Evolutionary conservation across 2,329 filamentous ascomycete genomes (phyloP), one percentile per base, ranked within the genome.

Genomic region (Aureobasidium namibiae): DNA sequence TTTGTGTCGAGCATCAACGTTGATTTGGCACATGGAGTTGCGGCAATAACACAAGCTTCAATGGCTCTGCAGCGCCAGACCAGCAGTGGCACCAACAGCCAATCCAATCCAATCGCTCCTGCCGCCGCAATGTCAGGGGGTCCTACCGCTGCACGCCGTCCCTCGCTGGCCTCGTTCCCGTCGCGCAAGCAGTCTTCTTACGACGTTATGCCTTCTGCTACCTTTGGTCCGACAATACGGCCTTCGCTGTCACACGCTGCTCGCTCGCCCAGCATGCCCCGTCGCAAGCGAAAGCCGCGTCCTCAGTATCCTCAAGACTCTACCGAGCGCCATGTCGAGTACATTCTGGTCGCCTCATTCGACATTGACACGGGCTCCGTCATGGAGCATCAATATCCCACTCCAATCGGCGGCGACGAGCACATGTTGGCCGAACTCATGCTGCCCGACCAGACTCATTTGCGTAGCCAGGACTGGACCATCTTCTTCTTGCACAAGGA

Each of bases 401-500:
- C 90, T 42, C 86, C 92, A 53, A 97, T 99, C 63, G 96, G 91
- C 53, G 92, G 94, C 33, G 92, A 99, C 71, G 94, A 99, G 76
- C 88, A 95, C 68, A 97, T 97, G 92, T 76, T 99, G 69, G 94
- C 94, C 7, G 94, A 99, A 77, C 83, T 99, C 68, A 99, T 99
- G 94, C 78, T 99, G 71, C 94, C 94, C 0, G 94, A 99, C 73
- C 92, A 97, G 74, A 91, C 92, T 23, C 94, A 99, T 75, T 85
- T 94, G 62, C 84, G 94, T 39, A 92, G 89, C 69, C 92, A 97
- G 74, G 94, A 99, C 72, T 99, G 94, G 94, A 99, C 94, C 42
- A 96, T 97, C 59, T 99, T 99, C 77, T 99, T 99, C 71, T 73
- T 99, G 60, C 94, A 99, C 76, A 97, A 97, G 72, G 94, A 99